These are phyloP conservation scores for Hylodesmum podocarpum DNA, from an alignment of 306 rosid species.

Conservation along the genomic window DNA sequence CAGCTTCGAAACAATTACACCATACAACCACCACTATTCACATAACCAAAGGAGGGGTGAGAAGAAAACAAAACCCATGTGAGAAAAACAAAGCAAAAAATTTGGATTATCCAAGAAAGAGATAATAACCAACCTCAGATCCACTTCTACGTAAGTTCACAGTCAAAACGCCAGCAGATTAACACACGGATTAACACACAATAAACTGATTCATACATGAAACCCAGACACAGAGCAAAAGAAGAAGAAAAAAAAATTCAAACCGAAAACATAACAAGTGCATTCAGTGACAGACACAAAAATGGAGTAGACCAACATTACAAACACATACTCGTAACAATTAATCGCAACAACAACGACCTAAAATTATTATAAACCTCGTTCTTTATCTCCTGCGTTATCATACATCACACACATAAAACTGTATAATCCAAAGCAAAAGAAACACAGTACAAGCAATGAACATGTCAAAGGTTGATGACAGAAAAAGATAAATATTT, in stretches of 20 bases:
- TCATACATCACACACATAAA: constrained; percentile 13
- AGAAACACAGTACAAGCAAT: constrained; percentile 28
- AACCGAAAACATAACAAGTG: constrained; percentile 29
- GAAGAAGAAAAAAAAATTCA: not conserved
- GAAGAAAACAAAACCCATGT: not conserved
- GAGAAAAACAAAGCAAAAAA: not conserved
- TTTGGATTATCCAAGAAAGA: constrained; percentile 24
- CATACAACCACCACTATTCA: not conserved
- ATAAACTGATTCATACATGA: constrained; percentile 9
- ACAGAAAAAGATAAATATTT: constrained; percentile 25
- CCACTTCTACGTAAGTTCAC: constrained; percentile 34
- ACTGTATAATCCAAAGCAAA: constrained; percentile 24
- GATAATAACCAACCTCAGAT: constrained; percentile 38
- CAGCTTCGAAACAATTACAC: not conserved
- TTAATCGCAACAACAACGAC: constrained; percentile 33
- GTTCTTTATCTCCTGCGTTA: constrained; percentile 25
- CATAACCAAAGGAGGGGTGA: not conserved
- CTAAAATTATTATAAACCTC: constrained; percentile 26
- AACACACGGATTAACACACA: not conserved
- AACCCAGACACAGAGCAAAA: constrained; percentile 24
- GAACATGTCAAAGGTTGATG: constrained; percentile 21
- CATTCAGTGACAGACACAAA: constrained; percentile 26
- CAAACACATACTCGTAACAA: constrained; percentile 8
- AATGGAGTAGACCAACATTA: constrained; percentile 27
- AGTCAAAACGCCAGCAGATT: not conserved